Percentiles rank a stretch among this genome's conserved stretches.
These are phyloP conservation scores for Panicum miliaceum DNA, from an alignment of 176 grass and related monocot genomes.

Conservation along the genomic window DNA sequence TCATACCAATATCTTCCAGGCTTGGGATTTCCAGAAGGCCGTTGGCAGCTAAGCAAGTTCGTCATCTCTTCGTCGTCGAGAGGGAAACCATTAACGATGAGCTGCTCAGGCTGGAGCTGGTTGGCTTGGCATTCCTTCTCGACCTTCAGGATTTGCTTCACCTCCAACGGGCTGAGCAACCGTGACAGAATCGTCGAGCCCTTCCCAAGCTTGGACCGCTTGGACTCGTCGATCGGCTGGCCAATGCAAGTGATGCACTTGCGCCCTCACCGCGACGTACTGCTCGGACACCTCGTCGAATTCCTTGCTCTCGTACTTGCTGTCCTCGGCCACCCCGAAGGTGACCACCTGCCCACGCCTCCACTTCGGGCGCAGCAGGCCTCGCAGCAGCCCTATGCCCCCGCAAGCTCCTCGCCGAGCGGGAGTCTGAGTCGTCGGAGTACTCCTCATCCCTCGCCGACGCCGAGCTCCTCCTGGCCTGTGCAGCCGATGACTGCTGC, in stretches of 20 bases:
- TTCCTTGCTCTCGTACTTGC: slow-evolving; percentile 62
- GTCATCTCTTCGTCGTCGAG: slow-evolving; percentile 74
- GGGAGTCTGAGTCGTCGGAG: slow-evolving; percentile 61
- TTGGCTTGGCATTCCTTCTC: slow-evolving; percentile 95
- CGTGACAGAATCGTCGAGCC: slow-evolving; percentile 64
- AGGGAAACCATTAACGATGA: slow-evolving; percentile 71
- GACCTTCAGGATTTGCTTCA: slow-evolving; percentile 86
- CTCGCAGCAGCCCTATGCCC: slow-evolving; percentile 7
- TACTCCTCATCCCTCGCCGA: slow-evolving; percentile 56
- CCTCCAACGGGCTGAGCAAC: slow-evolving; percentile 82
- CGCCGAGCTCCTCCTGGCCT: slow-evolving; percentile 35
- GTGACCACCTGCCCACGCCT: slow-evolving; percentile 68
- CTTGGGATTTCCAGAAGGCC: slow-evolving; percentile 82
- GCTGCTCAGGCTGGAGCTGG: slow-evolving; percentile 83
- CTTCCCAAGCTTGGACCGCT: slow-evolving; percentile 82
- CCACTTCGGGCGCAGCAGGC: slow-evolving; percentile 33
- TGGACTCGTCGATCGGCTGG: slow-evolving; percentile 71
- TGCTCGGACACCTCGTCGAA: slow-evolving; percentile 52
- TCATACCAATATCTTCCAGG: slow-evolving; percentile 99
- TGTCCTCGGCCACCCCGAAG: slow-evolving; percentile 53
- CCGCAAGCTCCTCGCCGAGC: slow-evolving; percentile 44
- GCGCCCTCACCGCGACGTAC: slow-evolving; percentile 66
- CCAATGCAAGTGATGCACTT: slow-evolving; percentile 90
- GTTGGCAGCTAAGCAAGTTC: slow-evolving; percentile 71
- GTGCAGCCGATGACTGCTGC: no score